These are phyloP conservation scores for Hyaloscypha hepaticicola DNA, from an alignment of 495 filamentous ascomycete genomes.

Conservation along the genomic window DNA sequence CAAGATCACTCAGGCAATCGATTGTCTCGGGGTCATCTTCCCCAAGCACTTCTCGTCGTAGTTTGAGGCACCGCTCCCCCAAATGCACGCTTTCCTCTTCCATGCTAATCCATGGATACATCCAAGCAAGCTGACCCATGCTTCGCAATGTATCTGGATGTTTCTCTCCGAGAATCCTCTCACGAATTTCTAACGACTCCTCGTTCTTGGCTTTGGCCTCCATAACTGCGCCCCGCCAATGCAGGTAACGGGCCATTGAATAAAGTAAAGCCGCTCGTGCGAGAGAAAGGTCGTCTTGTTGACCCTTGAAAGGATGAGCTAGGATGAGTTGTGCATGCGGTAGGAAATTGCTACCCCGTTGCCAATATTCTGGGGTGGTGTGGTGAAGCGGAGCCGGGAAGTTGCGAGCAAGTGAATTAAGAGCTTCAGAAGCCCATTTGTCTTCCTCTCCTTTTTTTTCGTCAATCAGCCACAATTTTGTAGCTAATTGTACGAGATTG, in stretches of 20 bases:
- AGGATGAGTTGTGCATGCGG: slow-evolving; percentile 9
- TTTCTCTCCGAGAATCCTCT: slow-evolving; percentile 6
- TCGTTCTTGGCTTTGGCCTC: slow-evolving; percentile 3
- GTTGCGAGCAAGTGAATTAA: slow-evolving; percentile 1
- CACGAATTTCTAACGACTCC: neutral
- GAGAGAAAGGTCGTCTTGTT: neutral
- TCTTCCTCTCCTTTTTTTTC: neutral
- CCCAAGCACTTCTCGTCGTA: slow-evolving; percentile 4
- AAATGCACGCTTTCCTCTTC: neutral
- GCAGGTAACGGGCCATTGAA: neutral
- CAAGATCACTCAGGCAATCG: slow-evolving; percentile 5
- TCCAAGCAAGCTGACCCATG: neutral
- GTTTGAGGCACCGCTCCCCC: neutral
- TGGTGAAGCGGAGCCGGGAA: slow-evolving; percentile 1
- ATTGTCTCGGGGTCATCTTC: slow-evolving; percentile 9
- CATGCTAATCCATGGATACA: neutral
- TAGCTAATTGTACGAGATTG: slow-evolving; percentile 45
- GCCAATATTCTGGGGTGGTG: slow-evolving; percentile 1
- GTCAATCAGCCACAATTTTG: slow-evolving; percentile 41
- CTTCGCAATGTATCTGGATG: slow-evolving; percentile 8
- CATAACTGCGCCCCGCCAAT: slow-evolving; percentile 3
- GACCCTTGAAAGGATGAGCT: neutral
- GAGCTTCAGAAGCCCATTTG: slow-evolving; percentile 4
- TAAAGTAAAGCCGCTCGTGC: slow-evolving; percentile 4
- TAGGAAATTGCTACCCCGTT: neutral